Evolutionary conservation across 1,139 yeast genomes (phyloP).

Genomic region (Candida sp.): DNA sequence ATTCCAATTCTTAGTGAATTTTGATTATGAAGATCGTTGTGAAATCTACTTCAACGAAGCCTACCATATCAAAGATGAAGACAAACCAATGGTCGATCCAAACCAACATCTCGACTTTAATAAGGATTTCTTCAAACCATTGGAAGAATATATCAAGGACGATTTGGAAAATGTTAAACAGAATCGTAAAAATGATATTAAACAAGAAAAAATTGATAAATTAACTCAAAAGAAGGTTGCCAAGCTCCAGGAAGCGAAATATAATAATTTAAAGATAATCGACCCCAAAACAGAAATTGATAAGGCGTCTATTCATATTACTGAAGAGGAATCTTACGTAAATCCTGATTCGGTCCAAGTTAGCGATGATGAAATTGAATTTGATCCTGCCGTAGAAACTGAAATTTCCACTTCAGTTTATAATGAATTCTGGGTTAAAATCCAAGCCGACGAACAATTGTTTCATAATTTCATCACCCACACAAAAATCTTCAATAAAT

Average conservation of each 20-base stretch:
- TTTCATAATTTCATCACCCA: constrained; percentile 41
- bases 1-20: constrained; percentile 6
- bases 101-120: constrained; percentile 10
- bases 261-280: neutral
- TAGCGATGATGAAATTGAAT: constrained; percentile 5
- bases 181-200: constrained; percentile 3
- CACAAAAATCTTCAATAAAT: constrained; percentile 38
- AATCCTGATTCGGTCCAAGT: constrained; percentile 1
- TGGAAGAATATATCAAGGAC: constrained; percentile 11
- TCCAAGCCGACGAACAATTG: constrained; percentile 21
- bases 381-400: constrained; percentile 3
- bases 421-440: constrained; percentile 8
- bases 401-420: constrained; percentile 2
- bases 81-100: constrained; percentile 11
- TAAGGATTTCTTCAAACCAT: constrained; percentile 10
- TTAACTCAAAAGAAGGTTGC: constrained; percentile 2
- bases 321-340: neutral
- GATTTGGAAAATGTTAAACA: constrained; percentile 3
- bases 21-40: constrained; percentile 9
- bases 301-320: constrained; percentile 3
- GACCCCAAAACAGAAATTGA: constrained; percentile 8
- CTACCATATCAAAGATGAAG: constrained; percentile 2
- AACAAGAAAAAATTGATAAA: constrained; percentile 4
- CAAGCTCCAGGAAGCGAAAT: constrained; percentile 4
- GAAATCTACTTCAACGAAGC: constrained; percentile 9